Evolutionary conservation across 2,329 filamentous ascomycete genomes (phyloP).

Genomic region (Diplodia corticola): DNA sequence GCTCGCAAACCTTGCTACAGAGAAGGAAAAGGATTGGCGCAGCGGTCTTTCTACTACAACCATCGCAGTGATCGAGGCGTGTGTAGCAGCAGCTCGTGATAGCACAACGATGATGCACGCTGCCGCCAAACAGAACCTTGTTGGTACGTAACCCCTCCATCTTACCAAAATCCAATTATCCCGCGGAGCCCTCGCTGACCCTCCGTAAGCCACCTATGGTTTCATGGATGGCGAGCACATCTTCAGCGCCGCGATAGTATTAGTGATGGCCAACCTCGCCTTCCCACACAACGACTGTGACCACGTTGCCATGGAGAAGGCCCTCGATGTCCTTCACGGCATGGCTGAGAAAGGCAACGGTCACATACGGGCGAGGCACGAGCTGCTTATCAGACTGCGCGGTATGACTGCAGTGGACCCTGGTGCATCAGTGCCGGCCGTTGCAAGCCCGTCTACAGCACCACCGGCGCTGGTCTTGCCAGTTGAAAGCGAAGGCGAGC

Average conservation of each 20-base stretch:
- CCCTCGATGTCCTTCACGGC: conserved; percentile 48
- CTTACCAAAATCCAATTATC: neutral
- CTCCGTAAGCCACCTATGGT: conserved; percentile 51
- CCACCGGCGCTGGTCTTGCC: conserved; percentile 14
- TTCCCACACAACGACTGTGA: conserved; percentile 51
- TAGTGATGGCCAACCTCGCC: conserved; percentile 57
- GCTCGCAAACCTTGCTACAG: conserved; percentile 40
- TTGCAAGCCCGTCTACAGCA: too few relatives aligned
- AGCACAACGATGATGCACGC: conserved; percentile 53
- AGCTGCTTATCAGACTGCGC: conserved; percentile 41
- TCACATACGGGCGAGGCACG: conserved; percentile 47
- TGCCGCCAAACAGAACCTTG: conserved; percentile 52
- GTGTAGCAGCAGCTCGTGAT: conserved; percentile 52
- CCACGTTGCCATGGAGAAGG: conserved; percentile 47
- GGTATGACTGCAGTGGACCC: conserved; percentile 24
- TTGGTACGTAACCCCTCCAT: conserved; percentile 29
- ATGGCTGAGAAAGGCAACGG: conserved; percentile 58
- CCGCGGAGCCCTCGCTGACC: neutral
- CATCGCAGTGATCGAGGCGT: conserved; percentile 54
- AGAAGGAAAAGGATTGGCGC: conserved; percentile 45
- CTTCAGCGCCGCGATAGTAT: conserved; percentile 55
- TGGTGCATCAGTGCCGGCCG: neutral
- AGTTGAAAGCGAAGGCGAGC: conserved; percentile 32
- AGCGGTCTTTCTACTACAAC: conserved; percentile 51
- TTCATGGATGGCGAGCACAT: conserved; percentile 60